phyloP scores from a whole-genome alignment of 2,329 filamentous ascomycete genomes.

The Penicillium sp. region DNA sequence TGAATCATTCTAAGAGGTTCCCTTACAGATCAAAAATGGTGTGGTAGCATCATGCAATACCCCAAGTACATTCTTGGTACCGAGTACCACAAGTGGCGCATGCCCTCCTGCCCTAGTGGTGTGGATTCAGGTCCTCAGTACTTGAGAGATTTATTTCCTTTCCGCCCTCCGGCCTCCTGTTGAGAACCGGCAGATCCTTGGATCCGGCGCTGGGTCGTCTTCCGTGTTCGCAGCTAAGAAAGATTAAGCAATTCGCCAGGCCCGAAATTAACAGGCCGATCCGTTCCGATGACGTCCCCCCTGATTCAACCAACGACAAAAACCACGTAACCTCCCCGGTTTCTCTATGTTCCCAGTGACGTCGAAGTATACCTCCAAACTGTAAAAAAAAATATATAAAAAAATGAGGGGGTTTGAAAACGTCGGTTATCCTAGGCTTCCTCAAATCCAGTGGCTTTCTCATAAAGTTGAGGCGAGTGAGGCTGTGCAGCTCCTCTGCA shows the following conservation, averaged over 20 bases:
- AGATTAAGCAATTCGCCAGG: constrained; percentile 17
- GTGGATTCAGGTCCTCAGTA: not conserved
- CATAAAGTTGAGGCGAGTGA: constrained; percentile 17
- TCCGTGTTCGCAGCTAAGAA: constrained; percentile 17
- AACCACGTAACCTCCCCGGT: not conserved
- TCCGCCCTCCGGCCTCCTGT: not conserved
- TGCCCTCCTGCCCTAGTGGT: constrained; percentile 4
- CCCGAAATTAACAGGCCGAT: constrained; percentile 12
- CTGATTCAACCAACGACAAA: not conserved
- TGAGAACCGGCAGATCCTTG: constrained; percentile 18
- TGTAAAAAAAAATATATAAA: not conserved
- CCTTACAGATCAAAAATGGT: not conserved
- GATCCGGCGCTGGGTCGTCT: constrained; percentile 24
- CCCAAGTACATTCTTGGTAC: constrained; percentile 3
- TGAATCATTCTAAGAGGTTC: not conserved
- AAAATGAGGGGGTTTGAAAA: not conserved
- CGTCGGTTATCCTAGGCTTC: not conserved
- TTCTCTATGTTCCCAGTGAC: constrained; percentile 11
- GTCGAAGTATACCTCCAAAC: constrained; percentile 4
- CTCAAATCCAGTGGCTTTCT: not conserved
- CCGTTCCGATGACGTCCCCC: constrained; percentile 18
- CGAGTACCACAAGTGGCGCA: constrained; percentile 6
- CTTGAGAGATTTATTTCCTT: not conserved
- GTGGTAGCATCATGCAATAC: constrained; percentile 1
- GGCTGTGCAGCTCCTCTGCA: constrained; percentile 30